Evolutionary conservation across 257 asterid species (phyloP), one percentile per base, ranked within the genome.

Genomic region (Lavandula angustifolia): DNA sequence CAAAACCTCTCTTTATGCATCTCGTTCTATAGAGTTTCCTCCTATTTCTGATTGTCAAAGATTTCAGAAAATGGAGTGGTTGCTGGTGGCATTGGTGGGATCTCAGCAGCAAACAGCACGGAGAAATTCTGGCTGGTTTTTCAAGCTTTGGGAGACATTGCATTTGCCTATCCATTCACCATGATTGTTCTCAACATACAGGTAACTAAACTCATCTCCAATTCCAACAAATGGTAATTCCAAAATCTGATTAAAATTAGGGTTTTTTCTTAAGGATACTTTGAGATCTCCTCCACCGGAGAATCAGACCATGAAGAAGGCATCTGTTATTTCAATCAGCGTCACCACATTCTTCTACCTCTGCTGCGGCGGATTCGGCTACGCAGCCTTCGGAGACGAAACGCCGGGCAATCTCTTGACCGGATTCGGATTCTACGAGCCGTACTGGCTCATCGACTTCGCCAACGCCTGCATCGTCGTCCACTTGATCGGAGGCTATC

Each of bases 71-170:
- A 78, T 61, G 87, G 94, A 67, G 88, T 76, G 66, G 63, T 87
- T 9, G 66, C 73, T 71, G 96, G 97, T 8, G 75, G 87, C 78
- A 72, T 81, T 44, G 59, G 48, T 44, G 95, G 96, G 49, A 68
- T 75, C 62, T 74, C 90, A 51, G 46, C 85, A 32, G 35, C 90
- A 38, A 69, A 52, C 62, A 54, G 73, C 14, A 70, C 68, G 18
- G 64, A 82, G 42, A 90, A 82, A 75, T 69, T 82, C 29, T 84
- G 94, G 97, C 59, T 70, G 11, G 68, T 83, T 51, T 75, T 80
- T 66, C 85, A 87, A 67, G 94, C 95, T n/a, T 72, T 87, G 18
- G 97, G 96, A 55, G 77, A 82, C 61, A 79, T 90, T 67, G 97
- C 95, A 9, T 90, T 87, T 79, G 81, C 97, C 53, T 87, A 80